A percentile compares a stretch with the other conserved stretches of the same genome.
Evolutionary conservation across 257 asterid species (phyloP).

Genomic region (Petrea volubilis): DNA sequence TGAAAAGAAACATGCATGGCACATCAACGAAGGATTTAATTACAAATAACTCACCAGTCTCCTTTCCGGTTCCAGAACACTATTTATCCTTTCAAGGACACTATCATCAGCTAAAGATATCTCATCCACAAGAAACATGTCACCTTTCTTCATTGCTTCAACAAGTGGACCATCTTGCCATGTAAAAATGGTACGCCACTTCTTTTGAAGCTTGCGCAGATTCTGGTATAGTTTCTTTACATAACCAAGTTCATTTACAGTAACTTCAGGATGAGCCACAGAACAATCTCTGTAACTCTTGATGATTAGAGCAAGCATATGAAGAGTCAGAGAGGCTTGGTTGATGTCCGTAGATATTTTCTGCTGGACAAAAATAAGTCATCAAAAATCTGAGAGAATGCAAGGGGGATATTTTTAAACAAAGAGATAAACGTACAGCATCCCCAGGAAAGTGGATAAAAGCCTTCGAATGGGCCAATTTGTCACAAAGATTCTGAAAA

Average conservation of each 20-base stretch:
- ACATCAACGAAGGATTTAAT: not conserved
- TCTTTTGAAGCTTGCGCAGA: slow-evolving; percentile 56
- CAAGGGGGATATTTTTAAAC: not conserved
- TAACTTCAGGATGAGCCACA: slow-evolving; percentile 59
- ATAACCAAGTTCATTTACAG: slow-evolving; percentile 40
- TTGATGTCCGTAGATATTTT: slow-evolving; percentile 66
- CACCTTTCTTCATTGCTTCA: slow-evolving; percentile 90
- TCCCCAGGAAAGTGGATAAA: slow-evolving; percentile 58
- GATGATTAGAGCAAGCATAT: slow-evolving; percentile 44
- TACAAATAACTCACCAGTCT: slow-evolving; percentile 62
- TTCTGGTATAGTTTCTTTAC: slow-evolving; percentile 39
- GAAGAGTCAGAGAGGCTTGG: slow-evolving; percentile 62
- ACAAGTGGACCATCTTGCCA: slow-evolving; percentile 99
- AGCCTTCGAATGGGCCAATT: slow-evolving; percentile 55
- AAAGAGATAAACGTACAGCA: slow-evolving; percentile 46
- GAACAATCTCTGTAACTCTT: slow-evolving; percentile 48
- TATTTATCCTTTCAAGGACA: slow-evolving; percentile 94
- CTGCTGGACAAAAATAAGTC: slow-evolving; percentile 43
- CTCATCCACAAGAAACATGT: slow-evolving; percentile 89
- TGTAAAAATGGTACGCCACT: slow-evolving; percentile 77
- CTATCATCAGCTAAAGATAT: slow-evolving; percentile 98
- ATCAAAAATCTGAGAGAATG: not conserved
- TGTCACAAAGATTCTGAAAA: slow-evolving; percentile 57
- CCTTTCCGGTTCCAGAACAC: slow-evolving; percentile 94
- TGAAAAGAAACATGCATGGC: too few relatives aligned